These are phyloP conservation scores for Fusarium floridanum DNA, from an alignment of 2,329 filamentous ascomycete species.

Conservation along the genomic window DNA sequence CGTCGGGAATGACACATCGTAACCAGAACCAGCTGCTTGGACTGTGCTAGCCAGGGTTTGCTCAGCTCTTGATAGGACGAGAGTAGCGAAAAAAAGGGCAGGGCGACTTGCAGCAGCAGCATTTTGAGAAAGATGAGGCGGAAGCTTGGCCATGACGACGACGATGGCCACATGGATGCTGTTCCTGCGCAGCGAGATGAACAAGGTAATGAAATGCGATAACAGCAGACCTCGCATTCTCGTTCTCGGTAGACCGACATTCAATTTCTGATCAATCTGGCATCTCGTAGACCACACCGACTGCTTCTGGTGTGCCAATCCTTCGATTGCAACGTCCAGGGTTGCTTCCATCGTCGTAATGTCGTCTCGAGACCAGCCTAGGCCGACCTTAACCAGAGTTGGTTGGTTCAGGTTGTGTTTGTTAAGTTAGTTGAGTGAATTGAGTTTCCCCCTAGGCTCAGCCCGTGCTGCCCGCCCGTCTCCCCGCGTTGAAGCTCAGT, in stretches of 20 bases:
- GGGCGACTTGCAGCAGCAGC: not conserved
- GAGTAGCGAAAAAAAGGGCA: slow-evolving; percentile 2
- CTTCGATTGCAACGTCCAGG: slow-evolving; percentile 29
- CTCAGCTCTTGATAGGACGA: not conserved
- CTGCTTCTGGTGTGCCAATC: slow-evolving; percentile 33
- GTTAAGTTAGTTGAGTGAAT: slow-evolving; percentile 13
- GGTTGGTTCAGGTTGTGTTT: not conserved
- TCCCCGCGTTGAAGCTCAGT: slow-evolving; percentile 13
- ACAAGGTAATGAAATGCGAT: not conserved
- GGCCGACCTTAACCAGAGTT: not conserved
- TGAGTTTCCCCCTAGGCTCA: slow-evolving; percentile 26
- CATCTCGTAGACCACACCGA: not conserved
- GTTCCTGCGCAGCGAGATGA: not conserved
- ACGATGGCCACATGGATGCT: not conserved
- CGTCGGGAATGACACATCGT: slow-evolving; percentile 26
- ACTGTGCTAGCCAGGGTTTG: not conserved
- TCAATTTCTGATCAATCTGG: not conserved
- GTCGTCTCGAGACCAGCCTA: not conserved
- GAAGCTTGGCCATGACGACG: not conserved
- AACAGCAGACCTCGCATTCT: not conserved
- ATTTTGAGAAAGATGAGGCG: not conserved
- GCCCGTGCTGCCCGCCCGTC: slow-evolving; percentile 22
- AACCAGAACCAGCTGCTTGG: slow-evolving; percentile 26
- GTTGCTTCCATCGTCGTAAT: slow-evolving; percentile 6
- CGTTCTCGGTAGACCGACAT: not conserved